A percentile compares a stretch with the other conserved stretches of the same genome.
phyloP scores from a whole-genome alignment of 805 yeast genomes.

The Trichomonascus vanleenenianus region DNA sequence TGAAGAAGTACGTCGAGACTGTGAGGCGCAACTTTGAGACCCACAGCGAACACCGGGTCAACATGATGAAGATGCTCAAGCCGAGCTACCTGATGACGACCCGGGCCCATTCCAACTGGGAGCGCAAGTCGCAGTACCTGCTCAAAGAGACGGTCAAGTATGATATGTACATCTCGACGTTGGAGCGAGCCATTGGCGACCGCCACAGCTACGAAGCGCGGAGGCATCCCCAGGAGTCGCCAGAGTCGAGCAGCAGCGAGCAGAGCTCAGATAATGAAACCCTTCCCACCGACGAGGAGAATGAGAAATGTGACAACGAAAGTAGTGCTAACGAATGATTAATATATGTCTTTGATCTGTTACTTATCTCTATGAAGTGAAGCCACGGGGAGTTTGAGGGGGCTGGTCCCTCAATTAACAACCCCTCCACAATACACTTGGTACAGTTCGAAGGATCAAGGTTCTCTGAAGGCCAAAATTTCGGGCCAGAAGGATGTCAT shows the following conservation, averaged over 20 bases:
- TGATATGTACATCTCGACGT: slow-evolving; percentile 18
- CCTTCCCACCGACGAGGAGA: background rate
- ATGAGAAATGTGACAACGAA: background rate
- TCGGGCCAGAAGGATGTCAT: too few relatives aligned
- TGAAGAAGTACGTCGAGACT: slow-evolving; percentile 33
- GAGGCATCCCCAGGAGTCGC: too few relatives aligned
- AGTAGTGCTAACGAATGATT: background rate
- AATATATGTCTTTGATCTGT: too few relatives aligned
- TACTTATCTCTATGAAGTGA: too few relatives aligned
- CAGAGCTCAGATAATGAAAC: too few relatives aligned
- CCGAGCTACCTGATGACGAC: slow-evolving; percentile 15
- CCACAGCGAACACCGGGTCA: slow-evolving; percentile 36
- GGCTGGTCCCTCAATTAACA: too few relatives aligned
- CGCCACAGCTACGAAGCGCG: slow-evolving; percentile 4
- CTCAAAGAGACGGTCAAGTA: slow-evolving; percentile 23
- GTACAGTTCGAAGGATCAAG: too few relatives aligned
- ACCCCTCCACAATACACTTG: too few relatives aligned
- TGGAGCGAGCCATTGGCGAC: slow-evolving; percentile 19
- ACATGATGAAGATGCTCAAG: slow-evolving; percentile 29
- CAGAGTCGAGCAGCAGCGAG: too few relatives aligned
- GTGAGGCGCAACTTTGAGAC: slow-evolving; percentile 33
- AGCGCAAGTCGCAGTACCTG: slow-evolving; percentile 22
- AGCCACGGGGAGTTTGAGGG: too few relatives aligned
- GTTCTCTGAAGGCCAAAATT: too few relatives aligned
- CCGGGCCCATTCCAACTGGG: slow-evolving; percentile 28